These are phyloP conservation scores for Vigna unguiculata DNA, from an alignment of 306 rosid genomes.

Conservation along the genomic window DNA sequence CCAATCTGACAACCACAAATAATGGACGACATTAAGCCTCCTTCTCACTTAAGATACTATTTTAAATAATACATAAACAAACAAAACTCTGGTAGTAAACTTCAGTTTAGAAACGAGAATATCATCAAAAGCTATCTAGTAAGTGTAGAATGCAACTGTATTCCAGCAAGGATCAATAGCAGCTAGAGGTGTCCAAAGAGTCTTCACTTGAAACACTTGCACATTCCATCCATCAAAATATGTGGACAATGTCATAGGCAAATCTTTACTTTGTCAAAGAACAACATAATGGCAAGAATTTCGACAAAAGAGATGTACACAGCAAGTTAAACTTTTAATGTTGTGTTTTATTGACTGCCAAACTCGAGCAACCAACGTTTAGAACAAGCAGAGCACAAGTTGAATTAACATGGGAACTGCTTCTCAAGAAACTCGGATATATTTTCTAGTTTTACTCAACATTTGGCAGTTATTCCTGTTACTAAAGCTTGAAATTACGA, in stretches of 20 bases:
- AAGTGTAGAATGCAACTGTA: constrained; percentile 34
- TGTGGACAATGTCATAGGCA: constrained; percentile 92
- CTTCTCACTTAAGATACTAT: constrained; percentile 27
- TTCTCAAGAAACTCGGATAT: constrained; percentile 16
- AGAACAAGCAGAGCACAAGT: constrained; percentile 19
- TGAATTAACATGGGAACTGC: constrained; percentile 19
- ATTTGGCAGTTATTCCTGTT: constrained; percentile 16
- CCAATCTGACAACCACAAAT: constrained; percentile 24
- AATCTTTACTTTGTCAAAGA: constrained; percentile 74
- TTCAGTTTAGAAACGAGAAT: constrained; percentile 25
- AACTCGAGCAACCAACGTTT: neutral
- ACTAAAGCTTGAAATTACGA: constrained; percentile 15
- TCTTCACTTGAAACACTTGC: constrained; percentile 39
- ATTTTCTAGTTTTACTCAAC: neutral
- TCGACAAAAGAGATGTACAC: constrained; percentile 20
- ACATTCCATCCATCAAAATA: constrained; percentile 63
- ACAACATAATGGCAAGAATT: constrained; percentile 21
- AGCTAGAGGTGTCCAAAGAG: constrained; percentile 20
- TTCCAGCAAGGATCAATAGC: constrained; percentile 23
- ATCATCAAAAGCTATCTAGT: constrained; percentile 35
- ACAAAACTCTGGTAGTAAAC: constrained; percentile 11
- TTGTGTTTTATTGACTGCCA: constrained; percentile 10
- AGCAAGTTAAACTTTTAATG: neutral
- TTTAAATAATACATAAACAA: constrained; percentile 34
- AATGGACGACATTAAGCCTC: neutral